Evolutionary conservation across 768 basidiomycete genomes (phyloP).

Genomic region (Mrakia gelida): DNA sequence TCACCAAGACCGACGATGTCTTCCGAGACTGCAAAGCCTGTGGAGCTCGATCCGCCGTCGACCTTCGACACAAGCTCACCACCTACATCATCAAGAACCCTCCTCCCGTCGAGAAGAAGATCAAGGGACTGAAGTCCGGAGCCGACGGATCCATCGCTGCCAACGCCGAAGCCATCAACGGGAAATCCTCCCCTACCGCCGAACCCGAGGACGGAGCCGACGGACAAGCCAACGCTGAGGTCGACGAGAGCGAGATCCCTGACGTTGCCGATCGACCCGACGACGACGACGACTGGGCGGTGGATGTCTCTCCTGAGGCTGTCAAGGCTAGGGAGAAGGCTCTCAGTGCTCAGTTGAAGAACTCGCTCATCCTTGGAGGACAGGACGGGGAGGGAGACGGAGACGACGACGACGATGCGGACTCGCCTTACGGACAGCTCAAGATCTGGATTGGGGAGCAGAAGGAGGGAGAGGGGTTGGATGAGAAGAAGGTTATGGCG

Average conservation of each 20-base stretch:
- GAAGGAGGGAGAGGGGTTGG: conserved; percentile 43
- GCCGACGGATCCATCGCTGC: conserved; percentile 31
- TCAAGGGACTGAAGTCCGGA: conserved; percentile 47
- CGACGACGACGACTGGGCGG: conserved; percentile 73
- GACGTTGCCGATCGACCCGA: conserved; percentile 44
- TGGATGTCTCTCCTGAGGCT: conserved; percentile 84
- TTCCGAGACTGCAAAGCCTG: conserved; percentile 98
- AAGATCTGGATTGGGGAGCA: conserved; percentile 81
- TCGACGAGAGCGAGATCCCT: conserved; percentile 50
- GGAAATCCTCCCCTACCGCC: conserved; percentile 36
- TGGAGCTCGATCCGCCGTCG: conserved; percentile 81
- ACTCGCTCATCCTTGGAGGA: conserved; percentile 49
- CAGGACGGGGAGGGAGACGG: conserved; percentile 77
- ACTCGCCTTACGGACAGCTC: conserved; percentile 79
- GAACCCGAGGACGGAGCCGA: conserved; percentile 34
- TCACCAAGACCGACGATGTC: conserved; percentile 85
- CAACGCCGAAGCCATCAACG: conserved; percentile 32
- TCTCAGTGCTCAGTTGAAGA: conserved; percentile 57
- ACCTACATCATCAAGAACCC: conserved; percentile 98
- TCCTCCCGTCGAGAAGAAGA: conserved; percentile 77
- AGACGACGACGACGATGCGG: conserved; percentile 77
- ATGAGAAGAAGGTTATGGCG: conserved; percentile 62
- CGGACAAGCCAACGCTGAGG: conserved; percentile 48
- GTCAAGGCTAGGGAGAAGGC: conserved; percentile 75
- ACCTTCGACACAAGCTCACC: conserved; percentile 94